These are phyloP conservation scores for Globisporangium recalcitrans DNA, from an alignment of 352 stramenopile species.

Conservation along the genomic window DNA sequence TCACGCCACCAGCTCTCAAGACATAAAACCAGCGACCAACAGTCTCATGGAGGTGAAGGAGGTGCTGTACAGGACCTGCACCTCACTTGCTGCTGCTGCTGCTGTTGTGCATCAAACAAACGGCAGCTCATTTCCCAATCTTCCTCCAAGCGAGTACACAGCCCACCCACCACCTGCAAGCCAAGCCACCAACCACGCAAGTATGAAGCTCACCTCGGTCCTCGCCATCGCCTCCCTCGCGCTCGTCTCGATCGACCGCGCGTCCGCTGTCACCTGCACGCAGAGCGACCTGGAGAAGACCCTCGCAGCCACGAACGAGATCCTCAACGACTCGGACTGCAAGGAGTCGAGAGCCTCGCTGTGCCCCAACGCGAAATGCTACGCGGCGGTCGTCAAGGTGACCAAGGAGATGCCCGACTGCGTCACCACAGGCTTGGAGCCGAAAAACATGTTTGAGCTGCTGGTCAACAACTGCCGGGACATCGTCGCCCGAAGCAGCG, in stretches of 20 bases:
- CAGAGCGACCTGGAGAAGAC: not conserved
- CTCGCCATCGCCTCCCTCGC: not conserved
- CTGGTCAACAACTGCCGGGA: not conserved
- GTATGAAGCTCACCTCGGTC: not conserved
- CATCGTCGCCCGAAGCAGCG: not conserved
- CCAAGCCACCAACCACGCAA: not conserved
- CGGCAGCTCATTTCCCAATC: not conserved
- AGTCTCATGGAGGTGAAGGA: not conserved
- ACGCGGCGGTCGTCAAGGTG: not conserved
- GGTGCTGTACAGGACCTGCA: not conserved
- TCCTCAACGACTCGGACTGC: not conserved
- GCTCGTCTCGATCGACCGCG: not conserved
- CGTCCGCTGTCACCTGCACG: not conserved
- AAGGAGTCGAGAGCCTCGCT: not conserved
- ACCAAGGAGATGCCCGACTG: not conserved
- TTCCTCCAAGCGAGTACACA: not conserved
- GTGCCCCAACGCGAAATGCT: not conserved
- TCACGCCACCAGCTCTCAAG: not conserved
- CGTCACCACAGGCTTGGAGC: not conserved
- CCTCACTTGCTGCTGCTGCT: too few species aligned
- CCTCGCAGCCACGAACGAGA: not conserved
- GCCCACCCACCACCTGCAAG: not conserved
- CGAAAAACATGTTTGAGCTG: not conserved
- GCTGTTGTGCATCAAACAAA: not conserved
- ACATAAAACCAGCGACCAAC: not conserved